These are phyloP conservation scores for Lizonia empirigonia DNA, from an alignment of 2,329 filamentous ascomycete genomes.

Conservation along the genomic window DNA sequence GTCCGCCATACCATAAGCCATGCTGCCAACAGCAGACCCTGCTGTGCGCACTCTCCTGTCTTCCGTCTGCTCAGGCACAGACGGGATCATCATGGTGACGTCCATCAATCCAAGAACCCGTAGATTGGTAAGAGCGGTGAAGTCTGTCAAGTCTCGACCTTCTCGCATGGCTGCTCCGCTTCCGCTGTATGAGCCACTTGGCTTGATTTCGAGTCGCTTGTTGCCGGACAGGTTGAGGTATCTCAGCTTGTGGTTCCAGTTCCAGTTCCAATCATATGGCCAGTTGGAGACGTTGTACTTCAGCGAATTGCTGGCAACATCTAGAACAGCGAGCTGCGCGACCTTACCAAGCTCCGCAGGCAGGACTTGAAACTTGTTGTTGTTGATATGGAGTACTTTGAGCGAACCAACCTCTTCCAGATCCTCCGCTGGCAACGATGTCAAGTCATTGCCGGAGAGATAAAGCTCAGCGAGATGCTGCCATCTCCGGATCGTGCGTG, in stretches of 20 bases:
- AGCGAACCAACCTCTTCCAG: conserved; percentile 86
- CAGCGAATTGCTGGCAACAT: conserved; percentile 91
- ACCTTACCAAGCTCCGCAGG: conserved; percentile 95
- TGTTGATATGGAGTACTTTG: conserved; percentile 92
- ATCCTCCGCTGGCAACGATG: conserved; percentile 89
- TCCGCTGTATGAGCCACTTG: conserved; percentile 62
- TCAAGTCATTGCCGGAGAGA: conserved; percentile 91
- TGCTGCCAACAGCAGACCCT: conserved; percentile 85
- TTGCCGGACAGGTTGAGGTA: conserved; percentile 97
- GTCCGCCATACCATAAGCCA: conserved; percentile 98
- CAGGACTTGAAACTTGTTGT: conserved; percentile 95
- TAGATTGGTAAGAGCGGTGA: conserved; percentile 81
- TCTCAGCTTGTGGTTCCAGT: conserved; percentile 91
- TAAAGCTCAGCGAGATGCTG: conserved; percentile 90
- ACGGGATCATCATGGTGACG: conserved; percentile 91
- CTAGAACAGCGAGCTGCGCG: conserved; percentile 86
- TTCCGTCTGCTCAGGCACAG: conserved; percentile 92
- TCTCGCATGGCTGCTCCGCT: conserved; percentile 54
- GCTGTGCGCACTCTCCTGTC: conserved; percentile 96
- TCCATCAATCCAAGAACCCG: conserved; percentile 95
- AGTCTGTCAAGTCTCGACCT: conserved; percentile 82
- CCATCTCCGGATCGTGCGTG: conserved; percentile 86
- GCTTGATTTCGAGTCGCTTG: conserved; percentile 89
- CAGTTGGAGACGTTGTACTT: conserved; percentile 99
- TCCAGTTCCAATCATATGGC: conserved; percentile 99